Evolutionary conservation across 148 eudicot genomes (phyloP), one percentile per base, ranked within the genome.

Genomic region (Amaranthus cruentus): DNA sequence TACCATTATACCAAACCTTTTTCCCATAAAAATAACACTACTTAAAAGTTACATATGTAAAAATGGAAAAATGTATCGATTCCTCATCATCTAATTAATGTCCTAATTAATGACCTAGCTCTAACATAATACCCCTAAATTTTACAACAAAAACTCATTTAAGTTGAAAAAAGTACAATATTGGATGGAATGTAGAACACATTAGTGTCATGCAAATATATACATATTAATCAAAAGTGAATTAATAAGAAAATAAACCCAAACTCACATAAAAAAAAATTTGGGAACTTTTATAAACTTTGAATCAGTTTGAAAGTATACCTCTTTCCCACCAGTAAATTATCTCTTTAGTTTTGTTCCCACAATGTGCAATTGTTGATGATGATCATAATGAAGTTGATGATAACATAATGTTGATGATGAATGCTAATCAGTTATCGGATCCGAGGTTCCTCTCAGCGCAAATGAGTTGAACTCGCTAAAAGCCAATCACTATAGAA

Each of bases 391-490:
- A 73, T 43, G 18, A 18, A 18, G 18, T 18, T 18, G 69, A 57
- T 8, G 14, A 68, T 43, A 10, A 7, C 44, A 48, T 12, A 14
- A 18, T 63, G 14, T 4, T 66, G 69, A 57, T 38, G 52, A 51
- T 58, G 6, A 76, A 77, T 60, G 78, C 18, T 28, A 28, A 28
- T 28, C 38, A 28, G 38, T 28, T 28, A 69, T 75, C 80, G 85
- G 96, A 92, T 92, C 97, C 88, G 91, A 85, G 85, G 90, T 89
- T 91, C 97, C 85, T 91, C 95, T 91, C 96, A 79, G 89, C 83
- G 92, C 95, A 84, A 84, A 82, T 55, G 55, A 59, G 48, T 64
- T 10, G 43, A 44, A 15, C 55, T 8, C 50, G 56, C 55, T 21
- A 44, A 64, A 9, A 48, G 1, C 21, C 6, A 15, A 9, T 46